These are phyloP conservation scores for Thielaviopsis punctulata DNA, from an alignment of 2,329 filamentous ascomycete genomes.

Conservation along the genomic window DNA sequence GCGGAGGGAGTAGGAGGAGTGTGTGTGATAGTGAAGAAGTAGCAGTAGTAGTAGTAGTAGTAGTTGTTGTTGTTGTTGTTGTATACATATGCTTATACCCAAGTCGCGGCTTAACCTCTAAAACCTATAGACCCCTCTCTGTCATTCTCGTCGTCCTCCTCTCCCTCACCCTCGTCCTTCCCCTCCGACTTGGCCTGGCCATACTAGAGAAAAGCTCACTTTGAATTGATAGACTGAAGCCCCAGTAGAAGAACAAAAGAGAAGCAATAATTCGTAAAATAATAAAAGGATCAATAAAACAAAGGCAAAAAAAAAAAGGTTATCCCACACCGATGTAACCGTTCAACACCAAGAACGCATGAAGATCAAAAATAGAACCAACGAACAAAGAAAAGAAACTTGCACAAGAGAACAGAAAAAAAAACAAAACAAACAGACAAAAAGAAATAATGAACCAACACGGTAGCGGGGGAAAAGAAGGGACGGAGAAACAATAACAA, in stretches of 20 bases:
- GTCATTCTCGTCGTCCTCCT: too few relatives aligned
- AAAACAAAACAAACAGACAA: neutral
- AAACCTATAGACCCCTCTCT: too few relatives aligned
- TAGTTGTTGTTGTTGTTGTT: neutral
- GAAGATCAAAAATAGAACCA: neutral
- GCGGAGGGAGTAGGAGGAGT: conserved; percentile 40
- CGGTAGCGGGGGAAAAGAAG: neutral
- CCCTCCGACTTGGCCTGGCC: neutral
- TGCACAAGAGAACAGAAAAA: neutral
- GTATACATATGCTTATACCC: neutral
- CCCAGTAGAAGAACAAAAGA: neutral
- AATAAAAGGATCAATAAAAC: neutral
- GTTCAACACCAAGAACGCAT: conserved; percentile 7
- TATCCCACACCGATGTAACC: conserved; percentile 3
- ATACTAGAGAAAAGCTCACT: too few relatives aligned
- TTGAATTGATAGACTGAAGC: neutral
- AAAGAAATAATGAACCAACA: too few relatives aligned
- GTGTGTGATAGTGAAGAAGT: neutral
- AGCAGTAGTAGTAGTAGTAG: too few relatives aligned
- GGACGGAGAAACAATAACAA: neutral
- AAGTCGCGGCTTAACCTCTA: too few relatives aligned
- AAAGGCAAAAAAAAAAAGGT: neutral
- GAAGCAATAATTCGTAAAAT: neutral
- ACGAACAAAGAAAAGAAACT: neutral
- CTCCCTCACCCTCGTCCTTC: too few relatives aligned